Evolutionary conservation across 2,329 filamentous ascomycete species (phyloP).

Genomic region (Peltaster fructicola): DNA sequence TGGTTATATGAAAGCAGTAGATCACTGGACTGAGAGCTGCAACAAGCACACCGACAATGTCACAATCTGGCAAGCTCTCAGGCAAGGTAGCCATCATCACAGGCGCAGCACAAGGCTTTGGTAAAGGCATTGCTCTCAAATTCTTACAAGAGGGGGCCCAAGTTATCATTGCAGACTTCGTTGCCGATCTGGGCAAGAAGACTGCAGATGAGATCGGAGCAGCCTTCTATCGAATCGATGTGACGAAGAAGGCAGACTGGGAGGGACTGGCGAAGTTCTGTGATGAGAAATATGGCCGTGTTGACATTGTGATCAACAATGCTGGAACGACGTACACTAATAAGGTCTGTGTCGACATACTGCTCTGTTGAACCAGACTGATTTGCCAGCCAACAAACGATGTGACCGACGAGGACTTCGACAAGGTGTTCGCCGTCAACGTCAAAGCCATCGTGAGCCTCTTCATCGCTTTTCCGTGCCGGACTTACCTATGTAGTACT

Average conservation of each 20-base stretch:
- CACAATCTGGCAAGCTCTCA: slow-evolving; percentile 22
- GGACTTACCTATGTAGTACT: too few relatives aligned
- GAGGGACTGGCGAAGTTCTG: slow-evolving; percentile 29
- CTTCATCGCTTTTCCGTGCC: too few relatives aligned
- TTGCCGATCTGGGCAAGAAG: slow-evolving; percentile 32
- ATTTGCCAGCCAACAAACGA: slow-evolving; percentile 34
- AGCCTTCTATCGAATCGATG: slow-evolving; percentile 33
- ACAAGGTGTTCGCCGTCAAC: slow-evolving; percentile 49
- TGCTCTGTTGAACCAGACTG: background rate
- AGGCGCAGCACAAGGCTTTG: slow-evolving; percentile 45
- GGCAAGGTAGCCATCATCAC: slow-evolving; percentile 42
- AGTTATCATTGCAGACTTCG: slow-evolving; percentile 46
- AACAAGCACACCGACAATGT: slow-evolving; percentile 1
- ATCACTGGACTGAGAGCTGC: background rate
- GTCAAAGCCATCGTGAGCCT: slow-evolving; percentile 50
- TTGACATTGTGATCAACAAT: slow-evolving; percentile 45
- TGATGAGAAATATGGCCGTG: slow-evolving; percentile 29
- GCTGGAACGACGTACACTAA: slow-evolving; percentile 37
- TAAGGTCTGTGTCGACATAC: slow-evolving; percentile 22
- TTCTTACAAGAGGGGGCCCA: slow-evolving; percentile 42
- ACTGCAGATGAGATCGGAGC: slow-evolving; percentile 30
- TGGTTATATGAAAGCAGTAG: too few relatives aligned
- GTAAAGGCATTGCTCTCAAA: slow-evolving; percentile 41
- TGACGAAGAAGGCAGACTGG: slow-evolving; percentile 38
- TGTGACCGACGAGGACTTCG: slow-evolving; percentile 49